These are phyloP conservation scores for Phytophthora megakarya DNA, from an alignment of 352 stramenopile species.

Conservation along the genomic window DNA sequence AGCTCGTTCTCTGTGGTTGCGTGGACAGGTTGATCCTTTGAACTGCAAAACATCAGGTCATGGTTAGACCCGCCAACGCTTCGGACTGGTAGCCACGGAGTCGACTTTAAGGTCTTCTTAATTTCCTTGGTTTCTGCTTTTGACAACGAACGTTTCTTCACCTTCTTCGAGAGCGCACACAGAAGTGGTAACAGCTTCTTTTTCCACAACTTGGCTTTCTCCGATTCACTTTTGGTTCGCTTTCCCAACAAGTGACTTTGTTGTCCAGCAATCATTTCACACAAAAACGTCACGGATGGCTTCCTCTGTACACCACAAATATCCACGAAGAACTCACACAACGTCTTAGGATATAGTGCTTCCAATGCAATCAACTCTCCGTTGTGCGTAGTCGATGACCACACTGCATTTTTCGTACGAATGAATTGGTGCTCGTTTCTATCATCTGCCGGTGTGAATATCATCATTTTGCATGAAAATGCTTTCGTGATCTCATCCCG, in stretches of 20 bases:
- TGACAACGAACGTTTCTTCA: slow-evolving; percentile 48
- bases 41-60: slow-evolving; percentile 29
- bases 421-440: slow-evolving; percentile 24
- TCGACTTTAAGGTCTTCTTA: slow-evolving; percentile 49
- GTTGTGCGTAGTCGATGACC: slow-evolving; percentile 43
- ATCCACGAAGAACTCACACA: slow-evolving; percentile 68
- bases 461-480: slow-evolving; percentile 34
- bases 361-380: slow-evolving; percentile 47
- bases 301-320: slow-evolving; percentile 70
- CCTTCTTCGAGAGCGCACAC: slow-evolving; percentile 41
- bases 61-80: slow-evolving; percentile 9
- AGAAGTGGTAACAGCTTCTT: slow-evolving; percentile 51
- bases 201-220: slow-evolving; percentile 43
- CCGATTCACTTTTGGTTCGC: background rate
- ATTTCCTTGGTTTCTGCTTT: slow-evolving; percentile 48
- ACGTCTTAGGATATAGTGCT: slow-evolving; percentile 50
- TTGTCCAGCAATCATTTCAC: slow-evolving; percentile 33
- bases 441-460: slow-evolving; percentile 27
- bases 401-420: slow-evolving; percentile 43
- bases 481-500: slow-evolving; percentile 28
- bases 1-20: slow-evolving; percentile 38
- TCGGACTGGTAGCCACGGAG: slow-evolving; percentile 43
- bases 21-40: slow-evolving; percentile 39
- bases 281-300: slow-evolving; percentile 56
- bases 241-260: slow-evolving; percentile 1